These are phyloP conservation scores for Phaeosphaeriaceae sp. DNA, from an alignment of 2,329 filamentous ascomycete species.

Conservation along the genomic window DNA sequence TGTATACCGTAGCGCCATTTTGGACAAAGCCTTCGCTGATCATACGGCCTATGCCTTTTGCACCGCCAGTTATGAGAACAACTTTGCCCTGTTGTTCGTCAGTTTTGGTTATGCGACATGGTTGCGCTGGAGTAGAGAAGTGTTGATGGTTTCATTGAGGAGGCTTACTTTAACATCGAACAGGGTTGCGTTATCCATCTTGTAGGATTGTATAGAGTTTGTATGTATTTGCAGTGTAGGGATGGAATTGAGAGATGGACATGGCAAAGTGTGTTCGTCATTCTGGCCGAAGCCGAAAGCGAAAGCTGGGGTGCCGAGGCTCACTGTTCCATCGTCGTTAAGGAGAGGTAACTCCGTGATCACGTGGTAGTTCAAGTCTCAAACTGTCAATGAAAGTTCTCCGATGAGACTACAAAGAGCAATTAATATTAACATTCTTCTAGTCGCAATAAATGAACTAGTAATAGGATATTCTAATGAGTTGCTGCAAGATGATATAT, in stretches of 20 bases:
- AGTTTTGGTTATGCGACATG: neutral
- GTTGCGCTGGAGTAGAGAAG: neutral
- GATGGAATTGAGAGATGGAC: neutral
- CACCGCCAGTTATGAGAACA: constrained; percentile 56
- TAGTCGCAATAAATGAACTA: no score
- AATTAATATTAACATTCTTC: no score
- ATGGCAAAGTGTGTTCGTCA: no score
- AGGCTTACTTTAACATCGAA: constrained; percentile 45
- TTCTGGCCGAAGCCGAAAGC: no score
- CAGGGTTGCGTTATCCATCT: constrained; percentile 45
- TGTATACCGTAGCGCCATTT: constrained; percentile 72
- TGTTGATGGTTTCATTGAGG: neutral
- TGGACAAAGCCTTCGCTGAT: constrained; percentile 70
- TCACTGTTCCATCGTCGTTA: no score
- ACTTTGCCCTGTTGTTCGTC: constrained; percentile 46
- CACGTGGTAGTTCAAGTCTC: no score
- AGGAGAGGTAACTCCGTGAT: no score
- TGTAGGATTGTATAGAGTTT: neutral
- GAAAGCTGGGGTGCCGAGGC: no score
- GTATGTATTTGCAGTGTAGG: neutral
- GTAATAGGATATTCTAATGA: no score
- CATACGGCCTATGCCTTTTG: constrained; percentile 70
- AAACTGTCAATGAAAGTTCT: no score
- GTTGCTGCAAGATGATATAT: no score
- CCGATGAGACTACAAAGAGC: no score